These are phyloP conservation scores for Thermomyces lanuginosus DNA, from an alignment of 2,329 filamentous ascomycete species.

Conservation along the genomic window DNA sequence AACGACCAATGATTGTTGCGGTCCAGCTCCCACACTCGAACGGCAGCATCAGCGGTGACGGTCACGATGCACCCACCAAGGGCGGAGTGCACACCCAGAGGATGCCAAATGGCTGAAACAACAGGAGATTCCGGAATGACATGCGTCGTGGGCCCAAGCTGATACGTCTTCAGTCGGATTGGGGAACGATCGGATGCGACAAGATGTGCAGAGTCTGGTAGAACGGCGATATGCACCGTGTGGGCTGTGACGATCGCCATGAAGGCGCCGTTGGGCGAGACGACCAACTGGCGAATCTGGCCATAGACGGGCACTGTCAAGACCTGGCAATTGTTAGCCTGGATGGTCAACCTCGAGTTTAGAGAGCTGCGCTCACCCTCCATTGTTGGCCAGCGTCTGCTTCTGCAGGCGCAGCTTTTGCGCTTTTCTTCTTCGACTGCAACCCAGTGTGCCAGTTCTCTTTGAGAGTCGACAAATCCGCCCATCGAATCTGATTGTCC, in stretches of 20 bases:
- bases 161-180: constrained; percentile 71
- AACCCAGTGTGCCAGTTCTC: constrained; percentile 34
- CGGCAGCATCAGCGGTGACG: constrained; percentile 70
- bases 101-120: constrained; percentile 78
- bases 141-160: constrained; percentile 82
- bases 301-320: constrained; percentile 65
- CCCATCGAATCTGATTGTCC: constrained; percentile 83
- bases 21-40: constrained; percentile 81
- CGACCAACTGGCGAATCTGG: constrained; percentile 67
- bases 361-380: constrained; percentile 11
- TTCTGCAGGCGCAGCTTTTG: constrained; percentile 11
- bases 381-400: constrained; percentile 20
- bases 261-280: constrained; percentile 67
- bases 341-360: constrained; percentile 1
- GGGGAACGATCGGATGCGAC: constrained; percentile 49
- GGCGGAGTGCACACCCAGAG: constrained; percentile 50
- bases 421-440: constrained; percentile 16
- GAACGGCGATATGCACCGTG: constrained; percentile 71
- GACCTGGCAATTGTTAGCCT: constrained; percentile 32
- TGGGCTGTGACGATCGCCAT: constrained; percentile 75
- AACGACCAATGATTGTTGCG: constrained; percentile 75
- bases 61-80: constrained; percentile 71
- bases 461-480: constrained; percentile 66
- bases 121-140: constrained; percentile 72
- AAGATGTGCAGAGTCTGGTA: constrained; percentile 67